Percentiles rank a stretch among this genome's conserved stretches.
Conservation (phyloP, 1,284 basidiomycete genomes). For the Puccinia coronata region DNA sequence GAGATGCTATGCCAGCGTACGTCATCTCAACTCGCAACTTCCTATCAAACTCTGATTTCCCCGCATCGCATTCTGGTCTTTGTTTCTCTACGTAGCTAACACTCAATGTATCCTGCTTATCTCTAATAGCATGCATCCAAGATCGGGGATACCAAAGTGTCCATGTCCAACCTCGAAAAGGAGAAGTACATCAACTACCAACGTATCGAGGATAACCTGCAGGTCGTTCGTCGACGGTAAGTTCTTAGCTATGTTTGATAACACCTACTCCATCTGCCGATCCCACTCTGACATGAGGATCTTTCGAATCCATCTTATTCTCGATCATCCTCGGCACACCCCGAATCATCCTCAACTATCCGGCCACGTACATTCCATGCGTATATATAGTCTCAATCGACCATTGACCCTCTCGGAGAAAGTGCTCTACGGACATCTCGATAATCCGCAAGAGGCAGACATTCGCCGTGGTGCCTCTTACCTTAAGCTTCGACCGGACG, state of each 20-base stretch:
- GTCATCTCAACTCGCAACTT: slow-evolving; percentile 60
- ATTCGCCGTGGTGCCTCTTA: slow-evolving; percentile 85
- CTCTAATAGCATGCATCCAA: slow-evolving; percentile 63
- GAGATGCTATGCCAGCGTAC: slow-evolving; percentile 50
- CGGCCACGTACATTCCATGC: slow-evolving; percentile 20
- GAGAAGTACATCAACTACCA: slow-evolving; percentile 92
- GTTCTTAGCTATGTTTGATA: slow-evolving; percentile 55
- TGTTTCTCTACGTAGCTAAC: slow-evolving; percentile 47
- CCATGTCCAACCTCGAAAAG: slow-evolving; percentile 85
- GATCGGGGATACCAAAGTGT: slow-evolving; percentile 88
- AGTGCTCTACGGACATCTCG: slow-evolving; percentile 96
- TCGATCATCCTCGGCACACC: slow-evolving; percentile 37
- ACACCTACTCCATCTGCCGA: no score
- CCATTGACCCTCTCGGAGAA: slow-evolving; percentile 97
- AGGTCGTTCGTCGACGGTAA: slow-evolving; percentile 75
- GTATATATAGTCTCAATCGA: slow-evolving; percentile 78
- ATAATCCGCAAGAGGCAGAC: slow-evolving; percentile 86
- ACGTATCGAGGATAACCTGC: slow-evolving; percentile 92
- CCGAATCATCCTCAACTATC: slow-evolving; percentile 32
- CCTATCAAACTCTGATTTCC: slow-evolving; percentile 53
- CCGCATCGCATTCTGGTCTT: slow-evolving; percentile 43
- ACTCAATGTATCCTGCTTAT: slow-evolving; percentile 57
- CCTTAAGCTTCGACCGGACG: slow-evolving; percentile 92
- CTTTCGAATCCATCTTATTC: slow-evolving; percentile 8
- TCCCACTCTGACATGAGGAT: no score